Percentiles rank a stretch among this genome's conserved stretches.
Conservation (phyloP, 2,329 filamentous ascomycete species). For the Botrytis pseudocinerea region DNA sequence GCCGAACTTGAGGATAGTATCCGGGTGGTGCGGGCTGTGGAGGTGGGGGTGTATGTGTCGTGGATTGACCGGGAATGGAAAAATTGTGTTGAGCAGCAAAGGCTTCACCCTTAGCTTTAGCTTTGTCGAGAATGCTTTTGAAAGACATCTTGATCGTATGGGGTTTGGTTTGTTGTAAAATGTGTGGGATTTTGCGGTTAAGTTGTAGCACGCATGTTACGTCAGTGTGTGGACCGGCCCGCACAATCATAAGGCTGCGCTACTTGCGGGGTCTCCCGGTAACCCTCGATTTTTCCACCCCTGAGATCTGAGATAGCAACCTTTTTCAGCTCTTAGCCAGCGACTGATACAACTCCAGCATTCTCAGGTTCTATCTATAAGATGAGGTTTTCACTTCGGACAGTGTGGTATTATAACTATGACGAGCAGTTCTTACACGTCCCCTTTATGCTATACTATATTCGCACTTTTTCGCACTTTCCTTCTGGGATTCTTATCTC, state of each 20-base stretch:
- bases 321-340: neutral
- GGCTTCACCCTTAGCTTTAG: conserved; percentile 33
- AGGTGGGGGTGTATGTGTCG: conserved; percentile 5
- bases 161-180: neutral
- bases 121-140: conserved; percentile 32
- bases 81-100: conserved; percentile 29
- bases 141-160: conserved; percentile 28
- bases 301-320: neutral
- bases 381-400: neutral
- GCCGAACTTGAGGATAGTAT: conserved; percentile 13
- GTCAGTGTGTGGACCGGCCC: neutral
- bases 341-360: neutral
- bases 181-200: neutral
- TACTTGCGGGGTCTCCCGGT: neutral
- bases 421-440: neutral
- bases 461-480: neutral
- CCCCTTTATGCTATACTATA: neutral
- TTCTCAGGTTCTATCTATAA: neutral
- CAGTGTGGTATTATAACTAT: neutral
- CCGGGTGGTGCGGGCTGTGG: conserved; percentile 20
- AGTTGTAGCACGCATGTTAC: neutral
- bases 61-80: conserved; percentile 21
- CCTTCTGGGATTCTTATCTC: neutral
- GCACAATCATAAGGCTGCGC: neutral
- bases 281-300: neutral